phyloP scores from a whole-genome alignment of 176 grass and related monocot species.

The Raddia guianensis region DNA sequence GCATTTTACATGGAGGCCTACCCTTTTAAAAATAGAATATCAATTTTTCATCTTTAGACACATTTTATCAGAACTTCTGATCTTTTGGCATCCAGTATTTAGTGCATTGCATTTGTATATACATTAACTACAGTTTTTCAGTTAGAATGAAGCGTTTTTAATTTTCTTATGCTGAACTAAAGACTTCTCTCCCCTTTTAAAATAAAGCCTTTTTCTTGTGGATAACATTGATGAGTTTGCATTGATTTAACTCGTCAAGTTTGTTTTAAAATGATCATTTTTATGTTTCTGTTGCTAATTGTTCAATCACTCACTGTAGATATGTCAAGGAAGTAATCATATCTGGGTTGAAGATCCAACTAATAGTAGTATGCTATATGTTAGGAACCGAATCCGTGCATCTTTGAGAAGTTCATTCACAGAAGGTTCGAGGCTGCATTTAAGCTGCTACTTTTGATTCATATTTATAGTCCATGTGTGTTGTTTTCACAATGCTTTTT shows the following conservation, averaged over 20 bases:
- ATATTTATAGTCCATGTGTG: neutral
- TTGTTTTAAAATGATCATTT: constrained; percentile 24
- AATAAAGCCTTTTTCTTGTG: neutral
- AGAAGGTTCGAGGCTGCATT: constrained; percentile 43
- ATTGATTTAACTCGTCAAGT: constrained; percentile 9
- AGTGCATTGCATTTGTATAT: constrained; percentile 1
- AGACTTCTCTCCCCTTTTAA: neutral
- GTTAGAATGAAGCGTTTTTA: neutral
- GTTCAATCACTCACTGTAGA: constrained; percentile 47
- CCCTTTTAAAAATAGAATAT: neutral
- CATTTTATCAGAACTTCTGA: constrained; percentile 19
- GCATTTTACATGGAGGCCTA: neutral
- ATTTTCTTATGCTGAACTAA: constrained; percentile 3
- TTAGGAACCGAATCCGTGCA: constrained; percentile 79
- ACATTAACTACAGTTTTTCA: neutral
- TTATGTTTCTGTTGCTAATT: constrained; percentile 35
- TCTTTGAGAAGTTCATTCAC: constrained; percentile 61
- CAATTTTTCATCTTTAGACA: constrained; percentile 3
- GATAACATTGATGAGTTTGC: neutral
- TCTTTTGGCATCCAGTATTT: neutral
- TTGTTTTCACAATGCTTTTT: constrained; percentile 36
- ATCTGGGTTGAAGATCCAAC: constrained; percentile 97
- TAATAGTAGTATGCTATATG: constrained; percentile 73
- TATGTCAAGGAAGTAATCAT: constrained; percentile 76
- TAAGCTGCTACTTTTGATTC: constrained; percentile 15